These are phyloP conservation scores for Tilletia horrida DNA, from an alignment of 1,284 basidiomycete genomes.

Conservation along the genomic window DNA sequence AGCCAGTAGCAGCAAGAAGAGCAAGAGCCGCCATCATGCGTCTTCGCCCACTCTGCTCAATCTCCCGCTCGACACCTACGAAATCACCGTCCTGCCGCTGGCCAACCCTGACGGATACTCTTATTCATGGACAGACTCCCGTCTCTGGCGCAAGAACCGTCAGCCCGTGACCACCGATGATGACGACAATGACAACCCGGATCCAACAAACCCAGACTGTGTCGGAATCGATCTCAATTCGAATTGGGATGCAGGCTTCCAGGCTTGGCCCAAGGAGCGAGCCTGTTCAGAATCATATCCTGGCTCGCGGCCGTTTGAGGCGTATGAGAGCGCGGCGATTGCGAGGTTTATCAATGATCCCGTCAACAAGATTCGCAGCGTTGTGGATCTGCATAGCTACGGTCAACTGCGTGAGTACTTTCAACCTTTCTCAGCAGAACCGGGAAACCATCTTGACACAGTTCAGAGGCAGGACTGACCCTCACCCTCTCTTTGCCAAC, in stretches of 20 bases:
- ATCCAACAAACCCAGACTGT: constrained; percentile 56
- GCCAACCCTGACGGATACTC: constrained; percentile 81
- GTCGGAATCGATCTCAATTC: constrained; percentile 70
- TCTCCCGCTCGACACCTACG: constrained; percentile 63
- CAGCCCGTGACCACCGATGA: constrained; percentile 55
- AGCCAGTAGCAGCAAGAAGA: not conserved
- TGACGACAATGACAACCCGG: no score
- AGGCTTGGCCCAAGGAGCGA: not conserved
- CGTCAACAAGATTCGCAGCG: constrained; percentile 61
- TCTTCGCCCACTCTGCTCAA: constrained; percentile 21
- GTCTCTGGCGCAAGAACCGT: constrained; percentile 81
- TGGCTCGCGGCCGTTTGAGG: constrained; percentile 59
- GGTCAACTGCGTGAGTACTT: constrained; percentile 61
- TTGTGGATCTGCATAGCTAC: constrained; percentile 75
- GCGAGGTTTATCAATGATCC: constrained; percentile 67
- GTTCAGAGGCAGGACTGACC: not conserved
- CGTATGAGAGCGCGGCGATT: constrained; percentile 71
- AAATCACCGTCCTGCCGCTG: constrained; percentile 72
- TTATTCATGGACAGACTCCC: constrained; percentile 63
- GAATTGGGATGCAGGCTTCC: constrained; percentile 60
- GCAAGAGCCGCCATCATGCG: not conserved
- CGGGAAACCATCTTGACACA: no score
- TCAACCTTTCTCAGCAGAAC: constrained; percentile 26
- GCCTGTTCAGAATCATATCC: constrained; percentile 34
- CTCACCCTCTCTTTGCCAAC: not conserved